Evolutionary conservation across 192 early-diverging fungal genomes (phyloP), one percentile per base, ranked within the genome.

Genomic region (Umbelopsis sp.): DNA sequence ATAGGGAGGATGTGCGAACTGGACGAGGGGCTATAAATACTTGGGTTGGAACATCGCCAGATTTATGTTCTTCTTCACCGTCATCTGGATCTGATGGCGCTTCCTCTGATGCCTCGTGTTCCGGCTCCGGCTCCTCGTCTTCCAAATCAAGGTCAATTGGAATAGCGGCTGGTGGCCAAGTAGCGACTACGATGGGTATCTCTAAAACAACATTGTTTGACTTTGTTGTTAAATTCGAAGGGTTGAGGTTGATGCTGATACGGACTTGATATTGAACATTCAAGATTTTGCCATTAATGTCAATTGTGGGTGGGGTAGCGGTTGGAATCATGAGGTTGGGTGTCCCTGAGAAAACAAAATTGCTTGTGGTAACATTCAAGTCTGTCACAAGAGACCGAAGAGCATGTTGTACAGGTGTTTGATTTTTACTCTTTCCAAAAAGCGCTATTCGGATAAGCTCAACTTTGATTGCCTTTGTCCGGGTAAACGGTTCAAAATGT

Each of bases 61-160:
- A 11, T 20, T 62, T 26, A 3, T 26, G 26, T 34, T 29, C 29
- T 62, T 3, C 5, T 12, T 34, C 29, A 11, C 17, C 31, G 29
- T 14, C 8, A 31, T 20, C 26, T 17, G 56, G 7, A 29, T 34
- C 56, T 14, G 24, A 17, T 14, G 17, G 16, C 2, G 24, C 29
- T 29, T 62, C 54, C 16, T 25, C 17, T 12, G 56, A 62, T 2
- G 24, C 26, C 17, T 59, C 29, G 29, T 10, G 10, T 32, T 62
- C 56, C 0, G 56, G 17, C 21, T 66, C 65, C 12, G 12, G 5
- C 12, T 41, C 38, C 4, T 41, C 38, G 8, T 74, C 72, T 24
- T 76, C 75, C 9, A 74, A 72, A 47, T 78, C 77, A 43, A 74
- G 69, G 24, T 78, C 77, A 67, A 78, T 78, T 5, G 77, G 77